Evolutionary conservation across 2,329 filamentous ascomycete genomes (phyloP), one percentile per base, ranked within the genome.

Genomic region (Tolypocladium ophioglossoides): DNA sequence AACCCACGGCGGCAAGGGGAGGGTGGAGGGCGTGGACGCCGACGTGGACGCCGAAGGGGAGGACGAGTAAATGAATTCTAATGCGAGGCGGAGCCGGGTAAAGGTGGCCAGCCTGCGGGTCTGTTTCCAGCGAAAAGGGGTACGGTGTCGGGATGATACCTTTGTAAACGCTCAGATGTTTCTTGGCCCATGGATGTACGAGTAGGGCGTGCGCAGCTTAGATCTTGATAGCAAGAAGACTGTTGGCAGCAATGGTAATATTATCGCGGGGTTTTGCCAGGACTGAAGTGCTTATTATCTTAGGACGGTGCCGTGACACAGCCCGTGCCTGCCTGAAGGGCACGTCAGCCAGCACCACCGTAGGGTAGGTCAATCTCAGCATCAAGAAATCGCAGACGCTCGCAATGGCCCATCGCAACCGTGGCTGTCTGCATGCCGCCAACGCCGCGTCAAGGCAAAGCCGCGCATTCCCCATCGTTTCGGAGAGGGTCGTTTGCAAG

Each of bases 1-100:
- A 22, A 52, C 39, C 30, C 51, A 52, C 4, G 56, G 57, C 14
- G 53, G 27, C 10, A 48, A 20, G 47, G 52, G 18, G 14, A 34
- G 14, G 20, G 22, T 12, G 6, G 53, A 53, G n/a, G 58, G 68
- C 39, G 62, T 69, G 16, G 68, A 70, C 38, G 67, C 67, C 4
- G 67, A 69, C 39, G 62, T 69, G 16, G 68, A 70, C 38, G 67
- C 67, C 4, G 67, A 69, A 52, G 68, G 68, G 18, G 68, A 70
- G 52, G 66, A 69, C 35, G 61, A 67, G 55, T 70, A 34, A 20
- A 32, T 48, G 44, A 48, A 34, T 20, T 20, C n/a, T 8, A 8
- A 20, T 14, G 44, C 44, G 44, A 34, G 44, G 18, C n/a, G 44
- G 35, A 37, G 35, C 14, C 44, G 2, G 22, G 27, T 4, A 20